Base-by-base conservation (phyloP, 805 yeast species). In the Starmera pachycereana region DNA sequence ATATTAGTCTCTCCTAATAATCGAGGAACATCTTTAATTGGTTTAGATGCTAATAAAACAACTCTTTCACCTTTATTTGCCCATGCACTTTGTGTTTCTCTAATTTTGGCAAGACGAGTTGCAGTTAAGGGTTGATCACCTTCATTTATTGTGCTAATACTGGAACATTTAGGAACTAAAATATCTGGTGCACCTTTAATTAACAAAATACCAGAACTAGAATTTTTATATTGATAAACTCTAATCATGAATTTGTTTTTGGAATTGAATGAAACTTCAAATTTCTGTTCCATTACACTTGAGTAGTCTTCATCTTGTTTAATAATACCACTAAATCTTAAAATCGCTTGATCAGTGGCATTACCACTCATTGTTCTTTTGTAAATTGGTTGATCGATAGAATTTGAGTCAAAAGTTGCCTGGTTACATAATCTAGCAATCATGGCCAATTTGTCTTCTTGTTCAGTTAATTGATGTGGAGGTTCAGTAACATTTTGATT, bases 161-260 rank as follows among this genome's bases (percentile, higher is more conserved):
- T 44, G 6, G 49, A 33, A 41, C 69, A 64, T 36, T 49, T 57
- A 8, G 51, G 50, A 32, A 69, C 37, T 25, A 69, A 50, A 32
- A 67, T 59, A 48, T 69, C 74, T 4, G 74, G 72, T 3, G 74
- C 74, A 36, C 74, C 74, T 48, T 68, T 69, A 38, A 68, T 54
- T 27, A 57, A 40, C 45, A 56, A 38, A 3, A 27, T 29, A 42
- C 41, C 36, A 5, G 33, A 18, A 22, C 33, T 29, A 1, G 37
- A 32, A 7, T 32, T 13, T 42, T 31, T 19, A 12, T 46, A 39
- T 39, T 53, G 50, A 44, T 56, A 57, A 8, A 65, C 36, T 38
- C 58, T 58, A 36, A 63, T 57, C 72, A 68, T 66, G 45, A 51
- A 67, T 51, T 71, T 72, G 48, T 62, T 62, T 45, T 67, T 69